phyloP scores from a whole-genome alignment of 495 filamentous ascomycete species.

The Hypoxylon cercidicola region DNA sequence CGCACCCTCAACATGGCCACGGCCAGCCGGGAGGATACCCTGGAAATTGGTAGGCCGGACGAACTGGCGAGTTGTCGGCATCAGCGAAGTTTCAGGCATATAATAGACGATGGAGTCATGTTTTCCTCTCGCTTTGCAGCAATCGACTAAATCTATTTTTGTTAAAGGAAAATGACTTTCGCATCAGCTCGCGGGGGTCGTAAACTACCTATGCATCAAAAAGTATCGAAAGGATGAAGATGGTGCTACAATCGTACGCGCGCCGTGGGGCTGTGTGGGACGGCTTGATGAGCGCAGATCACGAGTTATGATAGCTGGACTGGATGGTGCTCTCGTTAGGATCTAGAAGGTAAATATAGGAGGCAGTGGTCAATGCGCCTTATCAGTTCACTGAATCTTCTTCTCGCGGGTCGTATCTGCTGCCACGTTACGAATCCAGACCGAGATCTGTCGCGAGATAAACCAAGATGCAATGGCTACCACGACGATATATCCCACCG shows the following conservation, averaged over 20 bases:
- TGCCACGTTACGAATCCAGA: slow-evolving; percentile 47
- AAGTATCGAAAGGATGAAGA: slow-evolving; percentile 18
- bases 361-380: slow-evolving; percentile 17
- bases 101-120: slow-evolving; percentile 34
- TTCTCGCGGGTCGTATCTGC: slow-evolving; percentile 33
- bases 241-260: slow-evolving; percentile 7
- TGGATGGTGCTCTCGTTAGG: slow-evolving; percentile 37
- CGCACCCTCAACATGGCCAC: slow-evolving; percentile 50
- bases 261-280: background rate
- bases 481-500: slow-evolving; percentile 66
- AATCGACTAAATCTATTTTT: slow-evolving; percentile 22
- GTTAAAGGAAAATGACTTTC: slow-evolving; percentile 12
- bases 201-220: slow-evolving; percentile 10
- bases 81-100: slow-evolving; percentile 33
- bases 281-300: slow-evolving; percentile 15
- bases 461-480: slow-evolving; percentile 65
- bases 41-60: slow-evolving; percentile 39
- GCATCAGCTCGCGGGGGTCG: slow-evolving; percentile 10
- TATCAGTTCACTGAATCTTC: slow-evolving; percentile 51
- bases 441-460: slow-evolving; percentile 50
- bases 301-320: slow-evolving; percentile 39
- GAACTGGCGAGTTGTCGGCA: background rate
- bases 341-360: slow-evolving; percentile 42
- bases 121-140: slow-evolving; percentile 26
- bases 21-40: slow-evolving; percentile 46